Evolutionary conservation across 139 green algal species (phyloP).

Genomic region (Dunaliella primolecta): DNA sequence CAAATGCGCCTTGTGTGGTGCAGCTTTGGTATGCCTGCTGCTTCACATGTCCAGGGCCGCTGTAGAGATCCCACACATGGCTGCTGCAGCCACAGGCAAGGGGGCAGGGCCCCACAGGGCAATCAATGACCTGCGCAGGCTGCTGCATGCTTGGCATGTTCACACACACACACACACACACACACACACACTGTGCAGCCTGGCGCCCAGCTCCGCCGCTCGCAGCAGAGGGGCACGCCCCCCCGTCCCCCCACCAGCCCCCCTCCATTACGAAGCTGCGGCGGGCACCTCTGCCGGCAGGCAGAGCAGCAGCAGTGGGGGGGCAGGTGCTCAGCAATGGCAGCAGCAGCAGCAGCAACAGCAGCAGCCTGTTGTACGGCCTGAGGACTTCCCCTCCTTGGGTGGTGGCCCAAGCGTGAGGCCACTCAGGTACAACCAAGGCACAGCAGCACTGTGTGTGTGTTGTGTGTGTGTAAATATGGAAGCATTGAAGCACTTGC

Average conservation of each 20-base stretch:
- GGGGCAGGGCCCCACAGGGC: too few species aligned
- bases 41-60: too few species aligned
- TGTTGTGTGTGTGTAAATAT: too few species aligned
- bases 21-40: too few species aligned
- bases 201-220: background rate
- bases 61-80: too few species aligned
- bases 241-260: background rate
- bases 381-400: slow-evolving; percentile 40
- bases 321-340: background rate
- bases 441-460: too few species aligned
- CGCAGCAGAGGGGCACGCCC: background rate
- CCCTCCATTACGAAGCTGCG: background rate
- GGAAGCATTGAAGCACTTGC: too few species aligned
- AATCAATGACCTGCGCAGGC: too few species aligned
- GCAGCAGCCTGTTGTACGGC: background rate
- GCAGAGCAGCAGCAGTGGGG: background rate
- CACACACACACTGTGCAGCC: background rate
- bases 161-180: background rate
- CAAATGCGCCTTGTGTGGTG: too few species aligned
- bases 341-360: background rate
- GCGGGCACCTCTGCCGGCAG: background rate
- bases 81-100: too few species aligned
- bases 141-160: too few species aligned
- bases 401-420: background rate
- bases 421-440: background rate